Base-by-base conservation (phyloP, 208 protist species). In the Tritrichomonas foetus region DNA sequence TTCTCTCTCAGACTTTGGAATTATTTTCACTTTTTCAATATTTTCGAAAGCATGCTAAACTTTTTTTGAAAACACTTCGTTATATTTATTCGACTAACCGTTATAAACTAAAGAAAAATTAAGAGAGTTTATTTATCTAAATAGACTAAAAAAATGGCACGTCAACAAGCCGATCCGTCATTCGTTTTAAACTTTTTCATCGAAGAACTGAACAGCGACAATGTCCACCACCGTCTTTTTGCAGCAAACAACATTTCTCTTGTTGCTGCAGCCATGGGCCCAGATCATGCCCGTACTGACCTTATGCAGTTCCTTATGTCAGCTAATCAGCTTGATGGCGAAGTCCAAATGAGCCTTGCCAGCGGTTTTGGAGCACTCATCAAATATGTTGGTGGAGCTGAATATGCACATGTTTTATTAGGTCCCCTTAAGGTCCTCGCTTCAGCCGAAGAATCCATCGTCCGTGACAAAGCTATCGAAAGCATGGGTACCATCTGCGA, bases 381-480 rank as follows among this genome's bases (percentile, higher is more conserved):
- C 39, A 89, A 89, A 89, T 89, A 89, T 50, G 78, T 89, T 36
- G 78, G 78, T 33, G 78, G 78, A 39, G n/a, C 78, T 13, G 78
- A 89, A 89, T 89, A 89, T 89, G 78, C 78, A 53, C 44, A 89
- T 89, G 78, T 89, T 89, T 61, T 89, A 57, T 47, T 89, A n/a
- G 78, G 78, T 5, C 78, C 78, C 53, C 47, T 89, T 57, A 89
- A 89, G 39, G 78, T 89, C 57, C 30, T 89, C 5, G 78, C 78
- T 33, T 89, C 78, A 39, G 78, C 78, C 2, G 78, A 89, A 89
- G 78, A 89, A 30, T 89, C 78, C 13, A 33, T 89, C 11, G 78
- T 89, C 9, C 44, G 78, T 53, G 78, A 89, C 27, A 89, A 89
- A n/a, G 78, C 78, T 22, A 89, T 89, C 11, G 78, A 89, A 47